Base-by-base conservation (phyloP, 495 filamentous ascomycete genomes). In the Peziza echinospora region DNA sequence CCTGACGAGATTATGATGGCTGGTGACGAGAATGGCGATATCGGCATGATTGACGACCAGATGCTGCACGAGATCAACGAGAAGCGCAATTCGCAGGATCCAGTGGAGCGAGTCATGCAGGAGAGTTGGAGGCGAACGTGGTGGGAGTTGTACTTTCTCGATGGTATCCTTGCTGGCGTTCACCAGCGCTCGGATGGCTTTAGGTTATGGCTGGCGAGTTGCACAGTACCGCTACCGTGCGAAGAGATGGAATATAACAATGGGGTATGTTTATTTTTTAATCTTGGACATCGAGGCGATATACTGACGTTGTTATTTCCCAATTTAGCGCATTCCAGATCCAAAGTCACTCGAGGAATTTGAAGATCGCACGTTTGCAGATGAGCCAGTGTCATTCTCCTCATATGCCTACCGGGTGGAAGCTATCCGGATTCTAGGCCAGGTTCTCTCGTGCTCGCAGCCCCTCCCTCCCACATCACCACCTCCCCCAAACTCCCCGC, bases 141-240 rank as follows among this genome's bases (percentile, higher is more conserved):
- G 84, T 93, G 84, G 84, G 82, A 91, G 52, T 61, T 93, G 43
- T 91, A 78, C 56, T 72, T 85, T 37, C 71, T 83, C 11, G 84
- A 92, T 50, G 76, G 76, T 26, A 70, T 72, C 71, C 63, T 73
- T 49, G 67, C 71, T 49, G 71, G 69, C 24, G 68, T 72, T 34
- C 66, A 75, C 49, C 62, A 68, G 46, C 57, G 70, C 25, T 11
- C 17, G 30, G 71, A 75, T 41, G 69, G 71, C 19, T 77, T 80
- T 50, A 52, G 63, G 23, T 62, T 77, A 25, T 68, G 69, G 46
- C 64, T 71, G 39, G 65, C 80, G 39, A 58, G 63, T 39, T 61
- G 70, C 7, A 71, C 75, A 26, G 76, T 76, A 3, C 70, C 66
- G 9, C 62, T 87, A n/a, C 82, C 82, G 1, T 86, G 81, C 53